Conservation (phyloP, 331 rosid species). For the Quercus lobata region DNA sequence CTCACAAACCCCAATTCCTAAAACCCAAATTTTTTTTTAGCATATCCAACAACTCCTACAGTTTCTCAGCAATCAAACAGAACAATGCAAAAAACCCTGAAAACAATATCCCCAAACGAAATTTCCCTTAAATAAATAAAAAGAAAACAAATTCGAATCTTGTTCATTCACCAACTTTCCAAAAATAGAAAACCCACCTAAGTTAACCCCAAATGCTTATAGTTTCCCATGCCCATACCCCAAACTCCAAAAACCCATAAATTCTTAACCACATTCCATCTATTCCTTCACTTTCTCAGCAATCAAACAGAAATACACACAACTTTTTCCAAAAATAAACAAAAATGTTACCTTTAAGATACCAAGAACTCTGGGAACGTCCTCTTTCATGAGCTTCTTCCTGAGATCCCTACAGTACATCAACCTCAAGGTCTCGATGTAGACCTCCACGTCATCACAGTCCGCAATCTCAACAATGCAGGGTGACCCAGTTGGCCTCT, state of each 20-base stretch:
- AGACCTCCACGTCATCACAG: slow-evolving; percentile 88
- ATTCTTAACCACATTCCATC: neutral
- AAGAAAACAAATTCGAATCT: neutral
- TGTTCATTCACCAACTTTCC: neutral
- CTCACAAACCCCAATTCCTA: neutral
- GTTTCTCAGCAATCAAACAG: neutral
- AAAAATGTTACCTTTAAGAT: slow-evolving; percentile 56
- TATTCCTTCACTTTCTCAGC: slow-evolving; percentile 11
- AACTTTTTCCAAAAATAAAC: neutral
- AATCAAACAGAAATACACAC: slow-evolving; percentile 6
- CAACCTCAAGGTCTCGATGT: slow-evolving; percentile 73
- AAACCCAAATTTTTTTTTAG: neutral
- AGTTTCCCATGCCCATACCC: neutral
- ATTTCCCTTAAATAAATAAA: neutral
- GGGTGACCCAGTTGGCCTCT: slow-evolving; percentile 44
- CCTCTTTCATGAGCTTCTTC: slow-evolving; percentile 83
- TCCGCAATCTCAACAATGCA: slow-evolving; percentile 83
- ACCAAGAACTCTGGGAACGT: slow-evolving; percentile 77
- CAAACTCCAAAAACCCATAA: neutral
- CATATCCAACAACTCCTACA: neutral
- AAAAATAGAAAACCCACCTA: neutral
- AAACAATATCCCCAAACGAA: too few relatives aligned
- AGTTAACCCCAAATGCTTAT: neutral
- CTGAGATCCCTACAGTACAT: slow-evolving; percentile 87
- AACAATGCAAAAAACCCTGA: neutral